Evolutionary conservation across 2,329 filamentous ascomycete species (phyloP), one percentile per base, ranked within the genome.

Genomic region (Bipolaris bicolor): DNA sequence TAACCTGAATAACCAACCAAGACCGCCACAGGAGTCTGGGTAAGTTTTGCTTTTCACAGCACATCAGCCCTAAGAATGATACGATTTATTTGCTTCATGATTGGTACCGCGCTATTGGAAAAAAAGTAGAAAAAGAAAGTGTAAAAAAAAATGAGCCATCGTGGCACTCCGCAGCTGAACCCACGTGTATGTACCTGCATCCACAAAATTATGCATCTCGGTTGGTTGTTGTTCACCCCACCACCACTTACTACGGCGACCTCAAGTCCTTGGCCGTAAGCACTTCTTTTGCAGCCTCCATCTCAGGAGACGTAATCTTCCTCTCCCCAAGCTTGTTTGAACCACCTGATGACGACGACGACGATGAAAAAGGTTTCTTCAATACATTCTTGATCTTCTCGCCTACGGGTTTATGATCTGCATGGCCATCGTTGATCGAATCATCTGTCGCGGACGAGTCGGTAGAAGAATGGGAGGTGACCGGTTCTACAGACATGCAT

Each of bases 281-380:
- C 18, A 58, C 55, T 22, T 58, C 55, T 31, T 58, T 55, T 9
- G 55, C 55, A 50, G 55, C 55, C 16, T 52, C 46, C 52, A 58
- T 49, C 34, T 58, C 55, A 2, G 52, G 48, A 24, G 49, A 49
- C 7, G 39, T 57, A 16, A 54, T 44, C 4, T 53, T 36, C 15
- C 43, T 39, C 9, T 54, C 36, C 4, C 46, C 54, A 18, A 49
- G 31, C 36, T 50, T 49, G 15, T 49, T 36, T 29, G 54, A 48
- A n/a, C 10, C 7, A 3, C 36, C n/a, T 20, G 45, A 36, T 7
- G 29, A 7, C 13, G 24, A 40, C 1, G 37, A 44, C 5, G 39
- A 34, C 0, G 20, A 26, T 3, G 24, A 31, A 26, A 60, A 60
- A 13, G 57, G 57, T 26, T 58, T 60, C 46, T 60, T 60, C n/a